Base-by-base conservation (phyloP, 495 filamentous ascomycete genomes). In the Aspergillus indologenus region DNA sequence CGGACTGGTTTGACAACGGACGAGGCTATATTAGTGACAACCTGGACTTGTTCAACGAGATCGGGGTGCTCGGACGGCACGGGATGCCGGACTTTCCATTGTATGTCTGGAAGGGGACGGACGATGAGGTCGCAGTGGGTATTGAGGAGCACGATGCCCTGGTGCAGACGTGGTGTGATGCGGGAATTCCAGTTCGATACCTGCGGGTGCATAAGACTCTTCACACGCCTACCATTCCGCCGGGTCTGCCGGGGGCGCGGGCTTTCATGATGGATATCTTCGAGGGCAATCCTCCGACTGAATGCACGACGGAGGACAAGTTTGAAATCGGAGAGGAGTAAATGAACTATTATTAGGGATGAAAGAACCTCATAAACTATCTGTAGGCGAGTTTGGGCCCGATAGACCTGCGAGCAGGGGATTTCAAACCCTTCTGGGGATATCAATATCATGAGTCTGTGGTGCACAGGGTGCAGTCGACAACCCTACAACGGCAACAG, bases 21-120 rank as follows among this genome's bases (percentile, higher is more conserved):
- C 18, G 31, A n/a, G 34, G 29, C 8, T 24, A 51, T 15, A 5
- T 51, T 6, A 11, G 6, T 22, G 45, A 55, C 3, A 49, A 43
- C 18, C 8, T 20, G 31, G 17, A 20, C 0, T n/a, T 61, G 7
- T 40, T 76, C n/a, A 54, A 74, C 12, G 46, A 52, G 5, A 70
- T 79, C 49, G 65, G 68, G 26, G 59, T 63, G 8, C 72, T 78
- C 68, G 79, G 79, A 4, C 68, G 64, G 31, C 74, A 78, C 52
- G 77, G 76, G 0, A 57, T 69, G 0, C 80, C 79, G 12, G 29
- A 64, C 21, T 77, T 79, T 67, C 78, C 77, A 2, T 45, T 78
- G n/a, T 81, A 72, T 54, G 50, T 75, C 1, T 81, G 79, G 64
- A 77, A 81, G 58, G 77, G 76, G 1, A 69, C 79, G 31, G 26